Conservation (phyloP, 148 eudicot species). For the Silene conica region DNA sequence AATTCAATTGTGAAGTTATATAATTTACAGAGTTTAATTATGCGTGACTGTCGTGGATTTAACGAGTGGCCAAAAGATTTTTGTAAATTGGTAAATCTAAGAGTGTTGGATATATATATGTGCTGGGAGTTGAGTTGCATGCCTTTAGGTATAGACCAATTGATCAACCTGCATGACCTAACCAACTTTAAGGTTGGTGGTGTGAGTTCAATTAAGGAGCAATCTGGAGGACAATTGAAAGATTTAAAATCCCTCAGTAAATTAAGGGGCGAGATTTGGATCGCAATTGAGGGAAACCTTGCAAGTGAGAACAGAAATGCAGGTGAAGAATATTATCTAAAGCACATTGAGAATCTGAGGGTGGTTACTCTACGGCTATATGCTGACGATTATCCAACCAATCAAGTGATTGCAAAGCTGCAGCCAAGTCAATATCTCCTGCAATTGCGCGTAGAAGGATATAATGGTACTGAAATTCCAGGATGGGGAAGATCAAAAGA, state of each 20-base stretch:
- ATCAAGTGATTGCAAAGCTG: constrained; percentile 3
- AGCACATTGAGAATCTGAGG: not conserved
- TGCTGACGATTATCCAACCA: not conserved
- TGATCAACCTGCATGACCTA: constrained; percentile 6
- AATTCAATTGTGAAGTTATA: constrained; percentile 12
- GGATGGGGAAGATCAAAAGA: constrained; percentile 14
- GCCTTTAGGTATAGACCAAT: constrained; percentile 20
- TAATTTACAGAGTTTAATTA: constrained; percentile 22
- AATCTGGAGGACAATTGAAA: too few relatives aligned
- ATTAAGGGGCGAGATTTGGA: too few relatives aligned
- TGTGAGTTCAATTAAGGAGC: too few relatives aligned
- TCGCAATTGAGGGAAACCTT: too few relatives aligned
- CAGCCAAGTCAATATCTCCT: constrained; percentile 18
- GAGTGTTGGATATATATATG: too few relatives aligned
- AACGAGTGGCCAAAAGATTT: constrained; percentile 18
- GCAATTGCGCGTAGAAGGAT: not conserved
- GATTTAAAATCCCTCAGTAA: too few relatives aligned
- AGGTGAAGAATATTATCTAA: not conserved
- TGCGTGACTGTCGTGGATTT: not conserved
- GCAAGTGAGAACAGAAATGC: not conserved
- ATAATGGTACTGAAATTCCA: constrained; percentile 2
- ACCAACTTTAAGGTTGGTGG: too few relatives aligned
- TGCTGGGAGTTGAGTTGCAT: not conserved
- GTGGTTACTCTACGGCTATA: too few relatives aligned
- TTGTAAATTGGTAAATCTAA: constrained; percentile 19